Percentiles rank a stretch among this genome's conserved stretches.
Conservation (phyloP, 2,329 filamentous ascomycete species). For the Endothia cerciana region DNA sequence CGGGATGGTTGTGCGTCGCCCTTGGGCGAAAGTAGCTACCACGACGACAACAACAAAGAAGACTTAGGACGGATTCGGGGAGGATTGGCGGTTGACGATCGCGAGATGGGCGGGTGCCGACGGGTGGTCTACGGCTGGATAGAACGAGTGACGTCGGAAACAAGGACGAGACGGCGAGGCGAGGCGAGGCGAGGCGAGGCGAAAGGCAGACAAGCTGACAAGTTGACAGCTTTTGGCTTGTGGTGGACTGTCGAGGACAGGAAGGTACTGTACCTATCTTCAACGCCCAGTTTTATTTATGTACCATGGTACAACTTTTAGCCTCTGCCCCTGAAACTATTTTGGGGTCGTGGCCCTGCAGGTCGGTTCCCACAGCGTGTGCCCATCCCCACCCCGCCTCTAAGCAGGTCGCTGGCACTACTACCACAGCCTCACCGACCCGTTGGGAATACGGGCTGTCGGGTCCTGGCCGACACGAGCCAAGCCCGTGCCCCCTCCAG, state of each 20-base stretch:
- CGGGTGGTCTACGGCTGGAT: neutral
- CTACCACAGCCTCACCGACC: neutral
- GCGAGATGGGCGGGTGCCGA: neutral
- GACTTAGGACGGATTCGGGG: conserved; percentile 1
- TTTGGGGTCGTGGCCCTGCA: conserved; percentile 7
- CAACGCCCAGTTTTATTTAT: neutral
- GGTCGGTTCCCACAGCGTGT: too few species aligned
- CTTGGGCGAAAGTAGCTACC: neutral
- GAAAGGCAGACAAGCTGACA: too few species aligned
- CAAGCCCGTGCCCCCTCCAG: neutral
- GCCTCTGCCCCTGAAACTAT: conserved; percentile 5
- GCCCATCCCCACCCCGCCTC: too few species aligned
- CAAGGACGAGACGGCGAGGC: neutral
- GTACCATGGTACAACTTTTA: too few species aligned
- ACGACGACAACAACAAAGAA: conserved; percentile 5
- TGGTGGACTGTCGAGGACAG: neutral
- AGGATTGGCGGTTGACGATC: neutral
- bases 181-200: too few species aligned
- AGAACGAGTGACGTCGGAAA: conserved; percentile 4
- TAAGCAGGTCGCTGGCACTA: neutral
- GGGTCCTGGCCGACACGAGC: conserved; percentile 9
- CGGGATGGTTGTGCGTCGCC: too few species aligned
- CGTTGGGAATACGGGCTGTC: conserved; percentile 8
- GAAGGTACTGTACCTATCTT: too few species aligned
- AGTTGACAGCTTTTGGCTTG: neutral